A percentile compares a stretch with the other conserved stretches of the same genome.
phyloP scores from a whole-genome alignment of 1,139 yeast genomes.

The Geotrichum candidum region DNA sequence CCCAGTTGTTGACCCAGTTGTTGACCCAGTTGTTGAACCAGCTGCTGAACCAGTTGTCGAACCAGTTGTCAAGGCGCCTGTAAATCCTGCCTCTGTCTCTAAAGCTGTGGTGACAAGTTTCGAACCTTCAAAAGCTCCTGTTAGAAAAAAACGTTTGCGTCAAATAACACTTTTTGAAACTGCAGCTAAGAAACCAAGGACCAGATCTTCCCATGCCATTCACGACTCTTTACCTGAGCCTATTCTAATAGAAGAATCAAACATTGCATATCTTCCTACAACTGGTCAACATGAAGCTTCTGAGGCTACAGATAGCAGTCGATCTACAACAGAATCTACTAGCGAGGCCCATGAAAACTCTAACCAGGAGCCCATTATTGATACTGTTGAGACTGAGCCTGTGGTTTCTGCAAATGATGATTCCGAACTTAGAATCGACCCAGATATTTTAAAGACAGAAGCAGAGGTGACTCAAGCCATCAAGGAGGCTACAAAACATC shows the following conservation, averaged over 20 bases:
- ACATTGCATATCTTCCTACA: not conserved
- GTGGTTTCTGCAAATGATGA: not conserved
- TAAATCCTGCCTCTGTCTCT: not conserved
- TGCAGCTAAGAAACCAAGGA: not conserved
- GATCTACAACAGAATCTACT: not conserved
- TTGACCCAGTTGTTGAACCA: not conserved
- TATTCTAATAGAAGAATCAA: not conserved
- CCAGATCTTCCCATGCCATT: slow-evolving; percentile 21
- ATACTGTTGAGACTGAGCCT: not conserved
- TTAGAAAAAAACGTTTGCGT: not conserved
- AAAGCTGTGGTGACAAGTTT: not conserved
- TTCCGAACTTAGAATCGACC: not conserved
- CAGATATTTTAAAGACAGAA: slow-evolving; percentile 1
- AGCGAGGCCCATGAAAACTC: not conserved
- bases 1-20: not conserved
- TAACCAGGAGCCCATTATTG: not conserved
- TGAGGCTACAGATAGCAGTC: not conserved
- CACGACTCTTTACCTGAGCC: slow-evolving; percentile 19
- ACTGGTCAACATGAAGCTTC: not conserved
- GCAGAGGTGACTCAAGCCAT: slow-evolving; percentile 5
- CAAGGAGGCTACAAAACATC: not conserved
- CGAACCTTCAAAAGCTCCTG: not conserved
- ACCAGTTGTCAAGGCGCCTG: not conserved
- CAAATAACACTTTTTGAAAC: not conserved
- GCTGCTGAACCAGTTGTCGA: not conserved